Evolutionary conservation across 768 basidiomycete genomes (phyloP), one percentile per base, ranked within the genome.

Genomic region (Phlegmacium glaucopus): DNA sequence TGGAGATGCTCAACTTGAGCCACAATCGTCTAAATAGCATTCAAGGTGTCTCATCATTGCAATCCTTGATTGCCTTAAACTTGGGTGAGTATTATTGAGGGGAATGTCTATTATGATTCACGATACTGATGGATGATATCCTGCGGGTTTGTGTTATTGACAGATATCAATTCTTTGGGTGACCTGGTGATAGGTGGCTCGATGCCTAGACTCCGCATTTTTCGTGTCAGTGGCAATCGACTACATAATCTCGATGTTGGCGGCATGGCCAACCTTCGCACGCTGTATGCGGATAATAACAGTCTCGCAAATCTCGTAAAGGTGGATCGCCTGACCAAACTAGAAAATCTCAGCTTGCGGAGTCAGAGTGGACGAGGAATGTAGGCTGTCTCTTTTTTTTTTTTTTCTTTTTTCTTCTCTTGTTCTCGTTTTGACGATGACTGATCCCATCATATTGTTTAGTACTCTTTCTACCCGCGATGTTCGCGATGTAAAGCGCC

Each of bases 281-380:
- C 90, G 61, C 79, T 99, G 11, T 97, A 96, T 65, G 82, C 89
- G 66, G 96, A 99, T 73, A 84, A 85, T 65, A 95, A 96, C 62
- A 64, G 65, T 34, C 72, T 90, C 27, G 68, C 63, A 27, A 60
- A 69, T 39, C 62, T 88, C 42, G 64, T 58, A 39, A 80, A 79
- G 63, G 60, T 80, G 59, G 75, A 79, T 51, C 73, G 78, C 12
- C 68, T 90, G 56, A 68, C 64, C 42, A 88, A 81, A 66, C 71
- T 99, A 60, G 94, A 97, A 67, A 92, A 92, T 59, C 74, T 99
- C 43, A 94, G 90, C 60, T 55, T 97, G 72, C 79, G 96, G 65
- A 92, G 93, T 67, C 95, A 99, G 68, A 76, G 77, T 60, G 84
- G 83, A 53, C 73, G 78, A 37, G 79, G 78, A 47, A 66, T 93